phyloP scores from a whole-genome alignment of 2,329 filamentous ascomycete genomes.

The Fusarium clavum region DNA sequence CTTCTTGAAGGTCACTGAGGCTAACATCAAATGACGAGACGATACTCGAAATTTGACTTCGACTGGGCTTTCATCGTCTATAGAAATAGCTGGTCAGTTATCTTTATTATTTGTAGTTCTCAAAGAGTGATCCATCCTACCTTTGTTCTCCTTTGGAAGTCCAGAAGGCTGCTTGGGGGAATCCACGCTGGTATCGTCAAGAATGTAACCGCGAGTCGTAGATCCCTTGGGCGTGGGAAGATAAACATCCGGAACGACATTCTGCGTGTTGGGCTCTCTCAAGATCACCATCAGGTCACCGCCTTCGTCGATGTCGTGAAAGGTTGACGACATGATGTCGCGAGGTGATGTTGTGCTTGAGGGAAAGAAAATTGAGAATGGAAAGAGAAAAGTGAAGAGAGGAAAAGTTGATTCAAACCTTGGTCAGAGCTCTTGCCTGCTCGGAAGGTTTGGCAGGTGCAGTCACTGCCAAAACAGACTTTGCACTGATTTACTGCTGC shows the following conservation, averaged over 20 bases:
- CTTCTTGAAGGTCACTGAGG: not conserved
- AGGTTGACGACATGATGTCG: not conserved
- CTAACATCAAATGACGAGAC: not conserved
- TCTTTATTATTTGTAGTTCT: rapidly evolving
- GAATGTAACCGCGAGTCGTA: too few relatives aligned
- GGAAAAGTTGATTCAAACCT: too few relatives aligned
- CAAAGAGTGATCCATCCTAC: too few relatives aligned
- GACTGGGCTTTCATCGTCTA: rapidly evolving
- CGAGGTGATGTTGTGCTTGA: too few relatives aligned
- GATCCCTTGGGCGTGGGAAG: not conserved
- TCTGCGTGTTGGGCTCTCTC: rapidly evolving
- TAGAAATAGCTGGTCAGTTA: not conserved
- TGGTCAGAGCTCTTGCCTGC: too few relatives aligned
- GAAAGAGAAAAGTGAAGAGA: too few relatives aligned
- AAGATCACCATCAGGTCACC: not conserved
- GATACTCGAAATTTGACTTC: not conserved
- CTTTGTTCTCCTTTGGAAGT: not conserved
- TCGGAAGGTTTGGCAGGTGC: too few relatives aligned
- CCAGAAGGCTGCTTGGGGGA: too few relatives aligned
- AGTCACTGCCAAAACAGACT: too few relatives aligned
- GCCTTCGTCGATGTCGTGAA: not conserved
- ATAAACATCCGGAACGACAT: not conserved
- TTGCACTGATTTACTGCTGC: too few relatives aligned
- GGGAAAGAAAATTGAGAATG: too few relatives aligned
- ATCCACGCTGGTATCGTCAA: too few relatives aligned